Evolutionary conservation across 805 yeast genomes (phyloP), one percentile per base, ranked within the genome.

Genomic region (Saccharomycopsis schoenii): DNA sequence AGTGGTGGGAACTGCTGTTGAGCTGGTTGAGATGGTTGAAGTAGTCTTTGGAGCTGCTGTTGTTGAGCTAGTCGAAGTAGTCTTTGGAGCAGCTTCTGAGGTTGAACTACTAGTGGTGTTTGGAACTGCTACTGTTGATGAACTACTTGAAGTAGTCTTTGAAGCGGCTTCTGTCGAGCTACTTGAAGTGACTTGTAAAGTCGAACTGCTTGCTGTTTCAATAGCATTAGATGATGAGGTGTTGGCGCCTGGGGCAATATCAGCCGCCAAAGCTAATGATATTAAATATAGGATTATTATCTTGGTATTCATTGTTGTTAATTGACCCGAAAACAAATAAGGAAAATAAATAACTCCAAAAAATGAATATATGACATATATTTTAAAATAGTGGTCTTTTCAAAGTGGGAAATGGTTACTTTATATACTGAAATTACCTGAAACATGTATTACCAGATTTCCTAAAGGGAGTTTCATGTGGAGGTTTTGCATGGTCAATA

Each of bases 141-240:
- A 29, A 6, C 34, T 29, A 8, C 21, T 41, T n/a, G 47, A 41
- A 41, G 21, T 17, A 12, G 47, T 41, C 21, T n/a, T 41, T 41
- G n/a, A 8, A n/a, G 17, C 10, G n/a, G 17, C 47, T 41, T n/a
- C 14, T 8, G 21, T 41, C 4, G 47, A 41, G 8, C 47, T 41
- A 8, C 21, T 41, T 8, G 47, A 24, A 6, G 21, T 8, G 10
- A 12, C 25, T 12, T 19, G 25, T 3, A 24, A 42, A 42, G 50
- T 17, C 36, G 56, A 50, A n/a, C 65, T 11, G 65, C 62, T 50
- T 66, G 61, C 65, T 63, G 63, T 52, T 15, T 42, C 25, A 4
- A n/a, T 15, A 10, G 24, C n/a, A 12, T 4, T 42, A 5, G 50
- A 42, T 9, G 50, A 8, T 17, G 24, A 10, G 17, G 24, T 15